phyloP scores from a whole-genome alignment of 2,329 filamentous ascomycete genomes.

The Cordyceps cateniannulata region DNA sequence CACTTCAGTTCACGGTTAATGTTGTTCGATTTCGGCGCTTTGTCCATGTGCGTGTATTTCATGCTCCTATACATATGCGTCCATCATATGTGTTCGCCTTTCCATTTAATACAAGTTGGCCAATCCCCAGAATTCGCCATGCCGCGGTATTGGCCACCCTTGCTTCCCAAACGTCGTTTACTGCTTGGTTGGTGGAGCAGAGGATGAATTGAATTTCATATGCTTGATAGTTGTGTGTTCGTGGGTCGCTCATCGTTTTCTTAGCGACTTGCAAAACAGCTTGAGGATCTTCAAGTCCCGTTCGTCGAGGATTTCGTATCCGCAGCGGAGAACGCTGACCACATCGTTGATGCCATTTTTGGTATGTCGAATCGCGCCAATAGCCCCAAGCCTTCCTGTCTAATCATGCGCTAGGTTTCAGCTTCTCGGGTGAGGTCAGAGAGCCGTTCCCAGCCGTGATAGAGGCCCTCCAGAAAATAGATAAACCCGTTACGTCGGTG shows the following conservation, averaged over 20 bases:
- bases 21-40: neutral
- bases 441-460: conserved; percentile 86
- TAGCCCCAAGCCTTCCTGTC: conserved; percentile 9
- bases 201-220: neutral
- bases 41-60: neutral
- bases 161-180: neutral
- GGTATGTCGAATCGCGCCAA: conserved; percentile 43
- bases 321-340: conserved; percentile 63
- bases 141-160: neutral
- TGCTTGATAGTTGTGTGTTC: neutral
- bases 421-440: conserved; percentile 85
- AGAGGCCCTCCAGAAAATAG: conserved; percentile 63
- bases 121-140: neutral
- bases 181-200: conserved; percentile 7
- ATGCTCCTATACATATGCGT: neutral
- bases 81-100: neutral
- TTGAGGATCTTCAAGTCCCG: conserved; percentile 73
- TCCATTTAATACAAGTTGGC: neutral
- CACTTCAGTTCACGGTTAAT: neutral
- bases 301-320: conserved; percentile 74
- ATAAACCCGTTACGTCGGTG: conserved; percentile 75
- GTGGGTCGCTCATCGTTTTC: conserved; percentile 24
- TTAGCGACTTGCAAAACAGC: conserved; percentile 75
- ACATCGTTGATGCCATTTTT: conserved; percentile 90
- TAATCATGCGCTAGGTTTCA: conserved; percentile 57